These are phyloP conservation scores for Wickerhamomyces strasburgensis DNA, from an alignment of 805 yeast genomes.

Conservation along the genomic window DNA sequence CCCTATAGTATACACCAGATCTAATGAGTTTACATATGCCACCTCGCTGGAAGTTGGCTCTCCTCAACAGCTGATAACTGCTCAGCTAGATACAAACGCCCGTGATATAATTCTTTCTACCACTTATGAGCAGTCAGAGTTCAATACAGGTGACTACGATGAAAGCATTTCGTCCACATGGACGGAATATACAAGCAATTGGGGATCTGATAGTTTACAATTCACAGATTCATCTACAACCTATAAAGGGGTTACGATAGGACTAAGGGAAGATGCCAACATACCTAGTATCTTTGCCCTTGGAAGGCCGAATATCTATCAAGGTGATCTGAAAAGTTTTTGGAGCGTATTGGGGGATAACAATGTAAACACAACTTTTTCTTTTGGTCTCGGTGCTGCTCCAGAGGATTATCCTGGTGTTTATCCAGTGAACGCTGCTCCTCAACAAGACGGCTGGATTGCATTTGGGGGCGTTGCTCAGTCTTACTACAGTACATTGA, in stretches of 20 bases:
- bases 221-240: constrained; percentile 5
- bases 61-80: constrained; percentile 7
- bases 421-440: constrained; percentile 3
- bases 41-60: constrained; percentile 9
- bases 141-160: constrained; percentile 5
- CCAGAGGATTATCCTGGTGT: constrained; percentile 12
- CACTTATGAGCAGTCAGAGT: constrained; percentile 1
- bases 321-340: constrained; percentile 1
- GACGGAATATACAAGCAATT: constrained; percentile 1
- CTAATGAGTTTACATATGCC: constrained; percentile 7
- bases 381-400: constrained; percentile 9
- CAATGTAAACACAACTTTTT: constrained; percentile 1
- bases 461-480: constrained; percentile 12
- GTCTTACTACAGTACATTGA: constrained; percentile 4
- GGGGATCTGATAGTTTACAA: constrained; percentile 11
- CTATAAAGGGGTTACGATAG: constrained; percentile 8
- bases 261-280: constrained; percentile 3
- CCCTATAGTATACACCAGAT: constrained; percentile 9
- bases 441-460: constrained; percentile 5
- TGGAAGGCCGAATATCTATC: constrained; percentile 7
- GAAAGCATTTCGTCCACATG: constrained; percentile 3
- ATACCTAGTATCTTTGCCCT: constrained; percentile 7
- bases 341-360: constrained; percentile 6
- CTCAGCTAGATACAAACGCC: constrained; percentile 8
- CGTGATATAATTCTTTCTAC: constrained; percentile 12